These are phyloP conservation scores for Pyrenopolyporus hunteri DNA, from an alignment of 495 filamentous ascomycete species.

Conservation along the genomic window DNA sequence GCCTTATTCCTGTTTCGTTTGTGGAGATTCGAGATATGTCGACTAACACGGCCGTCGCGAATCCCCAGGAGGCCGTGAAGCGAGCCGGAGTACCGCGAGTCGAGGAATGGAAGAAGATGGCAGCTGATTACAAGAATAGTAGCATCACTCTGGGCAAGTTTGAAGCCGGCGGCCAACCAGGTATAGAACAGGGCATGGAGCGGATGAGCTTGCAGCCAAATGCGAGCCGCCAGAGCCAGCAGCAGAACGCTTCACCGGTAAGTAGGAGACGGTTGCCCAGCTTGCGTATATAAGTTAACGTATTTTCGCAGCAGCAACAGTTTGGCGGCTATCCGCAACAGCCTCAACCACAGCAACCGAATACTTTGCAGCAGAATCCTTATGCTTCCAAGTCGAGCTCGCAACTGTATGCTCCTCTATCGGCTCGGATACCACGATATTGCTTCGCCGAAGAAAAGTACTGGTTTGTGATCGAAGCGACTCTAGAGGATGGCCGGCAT, in stretches of 20 bases:
- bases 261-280: slow-evolving; percentile 32
- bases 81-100: slow-evolving; percentile 94
- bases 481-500: slow-evolving; percentile 86
- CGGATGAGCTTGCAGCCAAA: slow-evolving; percentile 73
- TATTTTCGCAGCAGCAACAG: slow-evolving; percentile 38
- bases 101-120: slow-evolving; percentile 99
- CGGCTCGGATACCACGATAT: slow-evolving; percentile 88
- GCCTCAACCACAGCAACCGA: slow-evolving; percentile 30
- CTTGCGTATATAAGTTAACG: slow-evolving; percentile 19
- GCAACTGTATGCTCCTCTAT: slow-evolving; percentile 61
- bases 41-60: slow-evolving; percentile 77
- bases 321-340: neutral
- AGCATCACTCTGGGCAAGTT: slow-evolving; percentile 95
- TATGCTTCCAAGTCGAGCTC: slow-evolving; percentile 49
- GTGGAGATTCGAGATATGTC: slow-evolving; percentile 96
- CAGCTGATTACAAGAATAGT: slow-evolving; percentile 98
- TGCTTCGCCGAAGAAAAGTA: slow-evolving; percentile 98
- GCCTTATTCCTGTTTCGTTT: slow-evolving; percentile 95
- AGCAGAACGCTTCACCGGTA: slow-evolving; percentile 51
- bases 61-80: slow-evolving; percentile 84
- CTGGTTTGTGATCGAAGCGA: slow-evolving; percentile 95
- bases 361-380: slow-evolving; percentile 43
- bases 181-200: slow-evolving; percentile 74
- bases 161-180: slow-evolving; percentile 59
- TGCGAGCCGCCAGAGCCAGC: slow-evolving; percentile 51